Evolutionary conservation across 768 basidiomycete genomes (phyloP), one percentile per base, ranked within the genome.

Genomic region (Rhizopogon salebrosus): DNA sequence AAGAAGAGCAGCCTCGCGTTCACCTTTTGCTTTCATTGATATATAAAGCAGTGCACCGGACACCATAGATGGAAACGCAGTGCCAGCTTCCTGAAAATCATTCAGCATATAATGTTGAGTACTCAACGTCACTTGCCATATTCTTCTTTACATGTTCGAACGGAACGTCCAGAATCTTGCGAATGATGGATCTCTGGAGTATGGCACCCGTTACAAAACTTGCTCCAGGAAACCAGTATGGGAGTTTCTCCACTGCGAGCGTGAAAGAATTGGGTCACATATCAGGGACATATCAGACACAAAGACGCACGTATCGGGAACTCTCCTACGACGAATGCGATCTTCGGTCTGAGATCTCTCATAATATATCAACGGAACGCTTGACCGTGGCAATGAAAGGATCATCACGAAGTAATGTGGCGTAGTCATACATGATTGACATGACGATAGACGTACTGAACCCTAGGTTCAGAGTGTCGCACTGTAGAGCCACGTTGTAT

Each of bases 401-500:
- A 41, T 67, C 65, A 41, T 62, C 53, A 22, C 52, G n/a, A 4
- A 41, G 34, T 1, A 51, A 49, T 2, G 49, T 42, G 8, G 60
- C n/a, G 23, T 67, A 65, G 27, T 61, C 64, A 54, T 65, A 65
- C 42, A 62, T 55, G 16, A 62, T 27, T 7, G 65, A 49, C 60
- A 65, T 58, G 41, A 65, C 60, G 5, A 49, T 54, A 6, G 64
- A 58, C 6, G 56, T 52, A 40, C 59, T 56, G n/a, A 60, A 38
- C 9, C 10, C 64, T 67, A 54, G 57, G 40, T 4, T 6, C 14
- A 14, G 31, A 1, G 14, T 23, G 23, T 8, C 11, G 45, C 10
- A 6, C 4, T 1, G 20, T 27, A 55, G 35, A 62, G 24, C 11
- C 18, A 24, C 6, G 20, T 16, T 24, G 13, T 18, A 10, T 6